These are phyloP conservation scores for Pyricularia grisea DNA, from an alignment of 2,329 filamentous ascomycete genomes.

Conservation along the genomic window DNA sequence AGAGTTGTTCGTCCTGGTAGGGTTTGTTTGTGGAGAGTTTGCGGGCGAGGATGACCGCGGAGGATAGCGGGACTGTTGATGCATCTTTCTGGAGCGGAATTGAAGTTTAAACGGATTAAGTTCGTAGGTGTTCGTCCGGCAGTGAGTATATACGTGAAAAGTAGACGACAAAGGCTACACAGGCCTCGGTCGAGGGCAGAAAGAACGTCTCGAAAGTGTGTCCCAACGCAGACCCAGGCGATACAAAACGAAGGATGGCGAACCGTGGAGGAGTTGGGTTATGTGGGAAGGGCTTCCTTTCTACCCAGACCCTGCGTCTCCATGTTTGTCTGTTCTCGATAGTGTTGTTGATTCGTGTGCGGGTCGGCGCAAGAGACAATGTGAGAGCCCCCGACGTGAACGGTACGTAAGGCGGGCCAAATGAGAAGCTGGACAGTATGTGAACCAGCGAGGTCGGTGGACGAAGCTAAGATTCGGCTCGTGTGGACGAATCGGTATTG, in stretches of 20 bases:
- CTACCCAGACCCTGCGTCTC: background rate
- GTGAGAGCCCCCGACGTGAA: background rate
- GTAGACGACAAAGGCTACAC: background rate
- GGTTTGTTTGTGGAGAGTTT: slow-evolving; percentile 62
- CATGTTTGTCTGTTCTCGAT: slow-evolving; percentile 3
- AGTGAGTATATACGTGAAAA: background rate
- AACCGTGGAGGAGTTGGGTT: background rate
- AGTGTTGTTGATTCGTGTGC: background rate
- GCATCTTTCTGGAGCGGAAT: slow-evolving; percentile 46
- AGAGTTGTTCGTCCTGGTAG: slow-evolving; percentile 62
- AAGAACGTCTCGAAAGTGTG: background rate
- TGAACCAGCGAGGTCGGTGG: background rate
- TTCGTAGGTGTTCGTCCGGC: background rate
- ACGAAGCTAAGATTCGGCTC: too few species aligned
- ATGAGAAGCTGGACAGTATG: background rate
- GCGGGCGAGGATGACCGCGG: slow-evolving; percentile 66
- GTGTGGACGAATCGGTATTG: background rate
- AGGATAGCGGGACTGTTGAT: slow-evolving; percentile 76
- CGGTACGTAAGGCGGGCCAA: background rate
- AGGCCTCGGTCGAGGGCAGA: background rate
- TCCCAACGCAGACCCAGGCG: background rate
- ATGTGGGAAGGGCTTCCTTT: slow-evolving; percentile 3
- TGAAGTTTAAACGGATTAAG: background rate
- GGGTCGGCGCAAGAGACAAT: background rate
- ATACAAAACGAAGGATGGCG: background rate